Evolutionary conservation across 2,329 filamentous ascomycete genomes (phyloP).

Genomic region (Trichoderma semiorbis): DNA sequence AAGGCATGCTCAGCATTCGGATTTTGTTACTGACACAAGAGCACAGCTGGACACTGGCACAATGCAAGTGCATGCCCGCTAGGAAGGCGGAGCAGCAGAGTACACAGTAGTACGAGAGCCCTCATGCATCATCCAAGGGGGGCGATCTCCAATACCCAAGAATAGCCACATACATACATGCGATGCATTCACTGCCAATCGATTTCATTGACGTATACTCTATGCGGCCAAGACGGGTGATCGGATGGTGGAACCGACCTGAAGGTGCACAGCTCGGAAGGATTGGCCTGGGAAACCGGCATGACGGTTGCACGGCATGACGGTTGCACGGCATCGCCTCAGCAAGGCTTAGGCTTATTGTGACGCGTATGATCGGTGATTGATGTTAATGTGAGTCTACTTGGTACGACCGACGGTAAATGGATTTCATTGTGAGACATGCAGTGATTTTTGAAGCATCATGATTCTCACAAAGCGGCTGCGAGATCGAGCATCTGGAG

Average conservation of each 20-base stretch:
- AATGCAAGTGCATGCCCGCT: neutral
- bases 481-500: neutral
- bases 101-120: neutral
- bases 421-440: neutral
- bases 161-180: neutral
- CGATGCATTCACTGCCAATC: neutral
- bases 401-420: neutral
- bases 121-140: neutral
- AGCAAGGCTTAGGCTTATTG: neutral
- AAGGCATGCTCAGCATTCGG: neutral
- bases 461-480: neutral
- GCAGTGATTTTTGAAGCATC: neutral
- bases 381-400: neutral
- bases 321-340: slow-evolving; percentile 1
- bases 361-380: slow-evolving; percentile 6
- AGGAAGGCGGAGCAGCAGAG: neutral
- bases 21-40: neutral
- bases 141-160: neutral
- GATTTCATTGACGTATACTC: slow-evolving; percentile 6
- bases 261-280: neutral
- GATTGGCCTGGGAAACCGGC: neutral
- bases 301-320: neutral
- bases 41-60: neutral
- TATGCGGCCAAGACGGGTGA: slow-evolving; percentile 7
- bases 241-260: neutral